phyloP scores from a whole-genome alignment of 139 green algal species.

The Tetradesmus obliquus region DNA sequence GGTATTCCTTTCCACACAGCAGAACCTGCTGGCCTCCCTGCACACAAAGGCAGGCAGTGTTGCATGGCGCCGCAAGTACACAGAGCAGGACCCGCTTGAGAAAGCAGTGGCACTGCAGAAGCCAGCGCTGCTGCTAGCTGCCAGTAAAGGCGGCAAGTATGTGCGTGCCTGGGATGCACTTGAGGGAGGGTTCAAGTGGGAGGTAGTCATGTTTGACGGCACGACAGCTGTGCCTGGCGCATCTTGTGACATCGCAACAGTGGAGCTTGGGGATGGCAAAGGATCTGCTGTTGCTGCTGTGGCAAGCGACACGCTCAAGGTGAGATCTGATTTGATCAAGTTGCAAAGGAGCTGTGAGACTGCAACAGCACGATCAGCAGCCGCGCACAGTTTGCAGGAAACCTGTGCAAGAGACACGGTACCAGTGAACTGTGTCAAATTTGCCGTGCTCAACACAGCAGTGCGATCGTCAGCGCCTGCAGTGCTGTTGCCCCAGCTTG shows the following conservation, averaged over 20 bases:
- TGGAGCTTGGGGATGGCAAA: not conserved
- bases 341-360: not conserved
- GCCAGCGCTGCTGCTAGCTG: slow-evolving; percentile 45
- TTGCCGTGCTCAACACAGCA: not conserved
- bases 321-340: not conserved
- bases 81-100: slow-evolving; percentile 23
- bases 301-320: slow-evolving; percentile 13
- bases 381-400: not conserved
- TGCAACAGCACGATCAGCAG: not conserved
- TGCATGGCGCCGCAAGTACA: slow-evolving; percentile 71
- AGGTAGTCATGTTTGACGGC: slow-evolving; percentile 30
- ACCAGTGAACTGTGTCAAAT: not conserved
- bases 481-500: not conserved
- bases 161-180: slow-evolving; percentile 63
- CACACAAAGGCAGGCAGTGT: slow-evolving; percentile 69
- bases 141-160: slow-evolving; percentile 43
- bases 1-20: slow-evolving; percentile 63
- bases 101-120: slow-evolving; percentile 43
- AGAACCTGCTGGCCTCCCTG: slow-evolving; percentile 67
- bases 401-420: not conserved
- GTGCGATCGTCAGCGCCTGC: not conserved
- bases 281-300: slow-evolving; percentile 16
- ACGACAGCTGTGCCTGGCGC: not conserved
- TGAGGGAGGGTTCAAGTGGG: slow-evolving; percentile 56
- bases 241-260: not conserved